Percentiles rank a stretch among this genome's conserved stretches.
Conservation (phyloP, 768 basidiomycete genomes). For the Coprinopsis cinerea region DNA sequence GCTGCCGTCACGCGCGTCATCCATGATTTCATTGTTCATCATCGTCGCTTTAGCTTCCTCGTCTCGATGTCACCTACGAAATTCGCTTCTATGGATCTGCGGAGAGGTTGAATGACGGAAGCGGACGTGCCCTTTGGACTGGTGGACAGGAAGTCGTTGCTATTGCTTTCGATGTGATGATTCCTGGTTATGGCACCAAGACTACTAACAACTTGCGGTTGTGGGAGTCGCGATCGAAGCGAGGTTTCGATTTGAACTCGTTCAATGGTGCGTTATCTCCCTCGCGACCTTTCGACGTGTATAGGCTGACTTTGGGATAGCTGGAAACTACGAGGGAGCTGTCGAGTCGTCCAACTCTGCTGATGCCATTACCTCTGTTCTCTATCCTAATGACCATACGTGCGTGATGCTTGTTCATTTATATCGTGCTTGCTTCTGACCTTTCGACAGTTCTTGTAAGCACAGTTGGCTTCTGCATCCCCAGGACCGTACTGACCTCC, state of each 20-base stretch:
- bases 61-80: constrained; percentile 78
- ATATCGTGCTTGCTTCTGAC: constrained; percentile 4
- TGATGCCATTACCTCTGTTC: constrained; percentile 87
- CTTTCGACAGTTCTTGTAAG: constrained; percentile 38
- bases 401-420: constrained; percentile 23
- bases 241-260: constrained; percentile 88
- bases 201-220: constrained; percentile 87
- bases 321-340: constrained; percentile 89
- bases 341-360: constrained; percentile 88
- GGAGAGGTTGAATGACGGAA: constrained; percentile 56
- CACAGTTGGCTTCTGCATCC: neutral
- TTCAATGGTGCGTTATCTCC: constrained; percentile 69
- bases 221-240: constrained; percentile 83
- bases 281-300: neutral
- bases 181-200: constrained; percentile 78
- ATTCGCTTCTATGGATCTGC: constrained; percentile 87
- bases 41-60: constrained; percentile 48
- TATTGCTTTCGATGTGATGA: constrained; percentile 91
- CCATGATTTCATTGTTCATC: neutral
- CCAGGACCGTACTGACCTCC: constrained; percentile 1
- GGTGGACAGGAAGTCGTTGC: constrained; percentile 95
- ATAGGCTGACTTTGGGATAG: constrained; percentile 29
- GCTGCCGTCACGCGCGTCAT: constrained; percentile 1
- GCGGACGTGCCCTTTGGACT: constrained; percentile 63
- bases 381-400: constrained; percentile 95